Evolutionary conservation across 1,139 yeast species (phyloP), one percentile per base, ranked within the genome.

Genomic region (Yamadazyma spencermartinsiae): DNA sequence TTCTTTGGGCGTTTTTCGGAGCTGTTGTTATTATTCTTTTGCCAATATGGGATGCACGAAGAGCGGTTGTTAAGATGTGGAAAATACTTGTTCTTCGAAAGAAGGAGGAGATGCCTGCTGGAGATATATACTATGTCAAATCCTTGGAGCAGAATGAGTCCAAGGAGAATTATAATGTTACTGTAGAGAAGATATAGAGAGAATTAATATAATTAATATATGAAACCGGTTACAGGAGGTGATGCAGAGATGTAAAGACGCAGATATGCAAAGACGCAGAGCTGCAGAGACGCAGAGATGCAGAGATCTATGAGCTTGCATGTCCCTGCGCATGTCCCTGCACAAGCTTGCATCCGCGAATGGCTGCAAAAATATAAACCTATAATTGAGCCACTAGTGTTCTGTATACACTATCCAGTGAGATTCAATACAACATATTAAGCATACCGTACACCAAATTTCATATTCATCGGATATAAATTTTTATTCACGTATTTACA

Each of bases 21-120:
- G 61, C 65, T 8, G 36, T 51, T 7, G 56, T 54, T 37, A 67
- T 70, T 37, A 61, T 65, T 26, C 40, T 67, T 19, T 56, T 56
- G 41, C 75, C 76, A 20, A 43, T 70, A 13, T 62, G 57, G 50
- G 70, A 69, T 46, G 67, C 68, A 9, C 46, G 40, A 37, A 39
- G 39, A 14, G 46, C 57, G 2, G 37, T 60, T 10, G 36, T 38
- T 20, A 37, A 35, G 36, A 36, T 48, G 12, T 41, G 38, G 20
- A 39, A 33, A 5, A 39, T 44, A 18, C 25, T 38, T 15, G 34
- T 47, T 4, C 45, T 46, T 28, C 36, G 32, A 23, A 39, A 37
- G 33, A 34, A 24, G 10, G 45, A 41, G 16, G 48, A 43, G n/a
- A 37, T 34, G 14, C 50, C 48, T 3, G 40, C 35, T 27, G 50